Evolutionary conservation across 2,329 filamentous ascomycete genomes (phyloP), one percentile per base, ranked within the genome.

Genomic region (Ophiostoma sp.): DNA sequence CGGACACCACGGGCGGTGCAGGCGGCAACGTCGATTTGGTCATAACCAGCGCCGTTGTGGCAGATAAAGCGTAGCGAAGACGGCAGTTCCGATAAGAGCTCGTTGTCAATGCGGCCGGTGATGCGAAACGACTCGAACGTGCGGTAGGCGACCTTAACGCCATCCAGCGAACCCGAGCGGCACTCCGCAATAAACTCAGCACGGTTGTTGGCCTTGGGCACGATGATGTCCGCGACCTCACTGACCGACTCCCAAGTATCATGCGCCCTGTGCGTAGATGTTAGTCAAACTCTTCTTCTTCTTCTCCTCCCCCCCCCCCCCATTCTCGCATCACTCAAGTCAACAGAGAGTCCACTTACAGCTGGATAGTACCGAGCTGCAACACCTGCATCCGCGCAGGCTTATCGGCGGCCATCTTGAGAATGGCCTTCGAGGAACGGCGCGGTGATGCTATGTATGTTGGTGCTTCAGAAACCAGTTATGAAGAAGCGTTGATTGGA

Each of bases 1-100:
- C 84, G 86, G 76, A 97, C 87, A 31, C 85, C 84, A 71, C 89
- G 89, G 0, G 85, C 84, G 11, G 89, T 91, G 84, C 93, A 95
- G 52, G 92, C 91, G 64, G 87, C 80, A 9, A 95, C 85, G 80
- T 95, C 91, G 75, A 97, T 86, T 80, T 94, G 91, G 81, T 97
- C 94, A 82, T 97, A 97, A 50, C 94, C 94, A 72, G 94, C 93
- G 75, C 93, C 88, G 77, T 89, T 89, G 80, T 91, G 89, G 78
- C 86, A 89, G 76, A 91, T 82, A 78, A 88, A 91, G 74, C 83
- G 83, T 59, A 91, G 80, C 19, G 83, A 84, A n/a, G 80, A 76
- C 4, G 89, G 89, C 25, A 91, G 80, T 1, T 81, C 85, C 59
- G 85, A 81, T 48, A 95, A 82, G n/a, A 96, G 81, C 80, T 93